A percentile compares a stretch with the other conserved stretches of the same genome.
phyloP scores from a whole-genome alignment of 1,284 basidiomycete species.

The Hymenochaete sp. region DNA sequence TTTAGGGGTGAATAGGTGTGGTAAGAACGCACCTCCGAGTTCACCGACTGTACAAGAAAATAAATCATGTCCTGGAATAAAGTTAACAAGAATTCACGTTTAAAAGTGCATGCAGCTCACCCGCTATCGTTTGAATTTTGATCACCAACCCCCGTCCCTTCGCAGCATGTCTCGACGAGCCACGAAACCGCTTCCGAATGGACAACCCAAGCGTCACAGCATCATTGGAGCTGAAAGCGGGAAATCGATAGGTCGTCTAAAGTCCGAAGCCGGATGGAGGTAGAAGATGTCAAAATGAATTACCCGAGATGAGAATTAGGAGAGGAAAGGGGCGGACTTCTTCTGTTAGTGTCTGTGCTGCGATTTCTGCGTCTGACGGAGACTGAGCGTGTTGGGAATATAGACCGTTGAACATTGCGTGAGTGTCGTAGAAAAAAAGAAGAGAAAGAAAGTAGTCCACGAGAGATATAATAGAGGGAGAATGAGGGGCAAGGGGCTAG shows the following conservation, averaged over 20 bases:
- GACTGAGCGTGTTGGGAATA: slow-evolving; percentile 38
- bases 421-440: not conserved
- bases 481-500: not conserved
- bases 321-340: too few relatives aligned
- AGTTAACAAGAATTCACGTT: too few relatives aligned
- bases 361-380: slow-evolving; percentile 62
- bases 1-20: not conserved
- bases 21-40: slow-evolving; percentile 33
- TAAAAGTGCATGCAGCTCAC: too few relatives aligned
- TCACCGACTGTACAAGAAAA: slow-evolving; percentile 78
- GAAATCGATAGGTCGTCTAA: slow-evolving; percentile 55
- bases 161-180: slow-evolving; percentile 50
- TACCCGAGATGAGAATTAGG: too few relatives aligned
- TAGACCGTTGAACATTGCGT: slow-evolving; percentile 43
- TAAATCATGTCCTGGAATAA: slow-evolving; percentile 68
- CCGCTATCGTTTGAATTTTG: slow-evolving; percentile 62
- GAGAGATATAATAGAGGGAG: not conserved
- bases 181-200: slow-evolving; percentile 68
- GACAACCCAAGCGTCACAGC: slow-evolving; percentile 74
- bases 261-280: too few relatives aligned
- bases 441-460: not conserved
- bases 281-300: too few relatives aligned
- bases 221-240: slow-evolving; percentile 63
- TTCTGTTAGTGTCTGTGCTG: slow-evolving; percentile 58
- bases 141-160: slow-evolving; percentile 74